Evolutionary conservation across 176 grass and related monocot genomes (phyloP).

Genomic region (Oryza officinalis): DNA sequence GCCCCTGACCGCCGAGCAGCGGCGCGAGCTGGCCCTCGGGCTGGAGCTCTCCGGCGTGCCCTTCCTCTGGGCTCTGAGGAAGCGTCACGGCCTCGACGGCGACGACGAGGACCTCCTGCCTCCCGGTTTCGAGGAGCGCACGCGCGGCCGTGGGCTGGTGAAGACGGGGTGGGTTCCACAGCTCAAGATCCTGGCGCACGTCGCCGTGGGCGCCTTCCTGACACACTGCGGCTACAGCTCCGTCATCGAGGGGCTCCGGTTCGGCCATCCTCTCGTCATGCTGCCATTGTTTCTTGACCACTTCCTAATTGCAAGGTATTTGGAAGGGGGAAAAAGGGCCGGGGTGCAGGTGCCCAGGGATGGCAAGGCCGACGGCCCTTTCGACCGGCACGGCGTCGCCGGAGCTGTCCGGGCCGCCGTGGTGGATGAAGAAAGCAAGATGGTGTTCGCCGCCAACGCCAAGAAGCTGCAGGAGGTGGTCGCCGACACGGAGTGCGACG

Average conservation of each 20-base stretch:
- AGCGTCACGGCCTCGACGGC: not conserved
- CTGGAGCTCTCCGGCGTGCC: conserved; percentile 33
- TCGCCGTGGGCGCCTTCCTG: not conserved
- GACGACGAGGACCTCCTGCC: not conserved
- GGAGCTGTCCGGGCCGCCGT: conserved; percentile 13
- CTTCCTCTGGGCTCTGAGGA: conserved; percentile 53
- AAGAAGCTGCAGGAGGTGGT: conserved; percentile 19
- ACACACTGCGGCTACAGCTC: not conserved
- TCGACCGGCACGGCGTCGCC: conserved; percentile 25
- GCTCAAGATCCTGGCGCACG: not conserved
- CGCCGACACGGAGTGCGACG: not conserved
- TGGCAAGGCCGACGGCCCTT: conserved; percentile 24
- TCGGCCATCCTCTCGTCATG: not conserved
- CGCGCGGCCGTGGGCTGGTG: not conserved
- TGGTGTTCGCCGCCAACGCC: not conserved
- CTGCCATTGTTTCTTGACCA: not conserved
- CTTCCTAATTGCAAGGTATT: no score
- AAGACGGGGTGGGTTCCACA: not conserved
- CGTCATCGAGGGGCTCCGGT: not conserved
- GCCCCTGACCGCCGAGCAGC: not conserved
- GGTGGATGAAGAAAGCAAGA: conserved; percentile 31
- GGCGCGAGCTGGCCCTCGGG: conserved; percentile 40
- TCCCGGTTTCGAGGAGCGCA: not conserved
- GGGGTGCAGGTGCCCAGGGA: conserved; percentile 27
- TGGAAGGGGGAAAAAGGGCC: not conserved